Percentiles rank a stretch among this genome's conserved stretches.
phyloP scores from a whole-genome alignment of 2,329 filamentous ascomycete species.

The Alternaria metachromatica region DNA sequence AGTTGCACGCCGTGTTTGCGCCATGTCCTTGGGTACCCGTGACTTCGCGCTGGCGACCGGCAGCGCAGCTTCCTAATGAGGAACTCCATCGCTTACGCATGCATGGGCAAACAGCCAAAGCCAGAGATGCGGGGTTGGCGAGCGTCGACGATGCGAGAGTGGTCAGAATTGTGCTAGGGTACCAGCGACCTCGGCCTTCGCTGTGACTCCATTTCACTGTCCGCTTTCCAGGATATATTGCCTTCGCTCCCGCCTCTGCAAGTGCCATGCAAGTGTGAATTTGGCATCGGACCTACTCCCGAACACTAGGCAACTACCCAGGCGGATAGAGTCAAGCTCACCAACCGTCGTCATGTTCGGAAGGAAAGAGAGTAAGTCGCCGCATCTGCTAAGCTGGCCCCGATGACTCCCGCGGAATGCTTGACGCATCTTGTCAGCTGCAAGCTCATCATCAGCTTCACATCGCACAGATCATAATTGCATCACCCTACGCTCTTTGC shows the following conservation, averaged over 20 bases:
- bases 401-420: background rate
- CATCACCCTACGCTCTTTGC: background rate
- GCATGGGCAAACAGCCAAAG: constrained; percentile 5
- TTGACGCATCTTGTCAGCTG: constrained; percentile 3
- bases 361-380: constrained; percentile 42
- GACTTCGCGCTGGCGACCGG: constrained; percentile 12
- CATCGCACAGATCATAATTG: background rate
- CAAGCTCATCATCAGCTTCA: constrained; percentile 8
- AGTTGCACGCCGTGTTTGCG: background rate
- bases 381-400: constrained; percentile 16
- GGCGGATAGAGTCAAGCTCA: background rate
- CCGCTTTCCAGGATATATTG: background rate
- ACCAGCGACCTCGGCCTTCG: constrained; percentile 25
- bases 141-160: constrained; percentile 6
- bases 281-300: constrained; percentile 5
- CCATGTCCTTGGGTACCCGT: constrained; percentile 4
- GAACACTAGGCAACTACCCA: background rate
- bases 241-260: constrained; percentile 1
- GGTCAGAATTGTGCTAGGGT: constrained; percentile 14
- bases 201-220: background rate
- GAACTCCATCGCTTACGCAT: constrained; percentile 7
- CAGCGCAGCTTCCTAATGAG: constrained; percentile 24
- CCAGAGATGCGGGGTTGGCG: constrained; percentile 33
- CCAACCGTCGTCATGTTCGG: constrained; percentile 35
- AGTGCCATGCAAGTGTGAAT: constrained; percentile 1